Conservation (phyloP, 2,329 filamentous ascomycete genomes). For the Cytospora piceicola region DNA sequence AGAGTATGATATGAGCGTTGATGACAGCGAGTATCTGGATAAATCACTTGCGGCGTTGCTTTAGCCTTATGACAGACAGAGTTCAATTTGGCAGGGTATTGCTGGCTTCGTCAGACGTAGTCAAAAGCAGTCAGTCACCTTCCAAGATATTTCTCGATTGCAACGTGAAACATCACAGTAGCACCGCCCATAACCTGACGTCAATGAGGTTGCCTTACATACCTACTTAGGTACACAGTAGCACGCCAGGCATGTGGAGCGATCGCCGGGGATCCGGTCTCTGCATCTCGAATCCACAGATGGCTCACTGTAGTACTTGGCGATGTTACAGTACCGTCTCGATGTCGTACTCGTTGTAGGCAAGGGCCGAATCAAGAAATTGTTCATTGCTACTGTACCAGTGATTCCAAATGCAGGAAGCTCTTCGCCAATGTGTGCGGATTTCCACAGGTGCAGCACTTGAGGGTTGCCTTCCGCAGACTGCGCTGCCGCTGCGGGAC, state of each 20-base stretch:
- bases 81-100: no score
- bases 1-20: neutral
- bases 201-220: neutral
- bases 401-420: neutral
- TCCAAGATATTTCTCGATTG: neutral
- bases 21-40: neutral
- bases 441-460: no score
- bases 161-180: neutral
- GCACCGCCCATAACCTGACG: neutral
- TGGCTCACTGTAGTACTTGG: neutral
- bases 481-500: neutral
- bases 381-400: neutral
- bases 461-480: neutral
- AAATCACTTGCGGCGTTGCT: neutral
- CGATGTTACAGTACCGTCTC: slow-evolving; percentile 1
- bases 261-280: no score
- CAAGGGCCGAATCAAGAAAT: neutral
- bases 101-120: no score
- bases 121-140: neutral
- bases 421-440: no score
- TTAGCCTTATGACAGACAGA: neutral
- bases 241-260: neutral
- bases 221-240: no score
- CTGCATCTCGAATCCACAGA: neutral
- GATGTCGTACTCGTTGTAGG: neutral